Base-by-base conservation (phyloP, 2,329 filamentous ascomycete genomes). In the Westerdykella sp. region DNA sequence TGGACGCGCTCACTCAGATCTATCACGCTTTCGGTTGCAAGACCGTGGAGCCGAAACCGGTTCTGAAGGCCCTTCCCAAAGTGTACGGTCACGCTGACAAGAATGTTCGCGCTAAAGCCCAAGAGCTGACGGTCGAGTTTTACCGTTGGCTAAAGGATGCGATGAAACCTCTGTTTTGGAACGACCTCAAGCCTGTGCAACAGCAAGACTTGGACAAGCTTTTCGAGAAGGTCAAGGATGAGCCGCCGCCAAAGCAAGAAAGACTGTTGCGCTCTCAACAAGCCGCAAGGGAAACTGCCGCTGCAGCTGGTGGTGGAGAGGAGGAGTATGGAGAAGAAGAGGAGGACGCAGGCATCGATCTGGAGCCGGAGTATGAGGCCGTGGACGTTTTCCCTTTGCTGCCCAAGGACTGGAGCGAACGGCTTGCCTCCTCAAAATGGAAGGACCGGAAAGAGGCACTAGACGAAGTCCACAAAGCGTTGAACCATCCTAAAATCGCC, bases 91-190 rank as follows among this genome's bases (percentile, higher is more conserved):
- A 97, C 65, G 91, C 93, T 25, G 93, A 98, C 75, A 98, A 98
- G 70, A 97, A 97, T 64, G 87, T 98, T 13, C 84, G 93, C 68
- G 89, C 90, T 3, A 93, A 96, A 66, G 89, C 90, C 22, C 93
- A 93, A 37, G 89, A 85, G 55, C 74, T 98, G 44, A 85, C 91
- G 0, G 87, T 96, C 38, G 94, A 98, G 63, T 80, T 98, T 45
- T 98, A 98, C 69, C 78, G 93, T 68, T 98, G 94, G 93, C 75
- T 98, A 28, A 85, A 91, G 54, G 93, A 98, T 51, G 91, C 91
- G 10, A 96, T 98, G 83, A 98, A 98, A 66, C 88, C 91, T 31
- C 84, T 97, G 69, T 97, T 98, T 66, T 98, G 93, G 90, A 81
- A 79, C 36, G 93, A 98, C 46, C 69, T 98, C 48, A 98, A 98